A percentile compares a stretch with the other conserved stretches of the same genome.
These are phyloP conservation scores for Chamaenerion angustifolium DNA, from an alignment of 345 rosid species.

Conservation along the genomic window DNA sequence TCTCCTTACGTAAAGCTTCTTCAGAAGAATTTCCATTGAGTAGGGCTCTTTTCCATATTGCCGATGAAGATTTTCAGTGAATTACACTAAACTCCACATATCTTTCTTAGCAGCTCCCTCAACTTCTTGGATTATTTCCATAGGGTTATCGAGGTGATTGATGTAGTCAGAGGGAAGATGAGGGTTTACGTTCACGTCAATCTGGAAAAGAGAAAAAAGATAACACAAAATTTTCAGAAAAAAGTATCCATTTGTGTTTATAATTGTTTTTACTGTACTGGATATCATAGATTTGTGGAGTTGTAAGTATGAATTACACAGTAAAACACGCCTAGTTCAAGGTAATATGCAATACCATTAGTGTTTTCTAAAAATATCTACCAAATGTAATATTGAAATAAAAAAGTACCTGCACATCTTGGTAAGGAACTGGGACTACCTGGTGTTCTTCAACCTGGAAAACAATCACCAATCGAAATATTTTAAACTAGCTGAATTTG, in stretches of 20 bases:
- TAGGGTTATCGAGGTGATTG: slow-evolving; percentile 70
- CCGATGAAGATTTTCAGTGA: slow-evolving; percentile 70
- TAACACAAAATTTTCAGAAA: neutral
- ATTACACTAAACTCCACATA: slow-evolving; percentile 74
- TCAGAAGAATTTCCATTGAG: slow-evolving; percentile 77
- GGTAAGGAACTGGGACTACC: slow-evolving; percentile 52
- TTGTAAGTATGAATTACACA: too few relatives aligned
- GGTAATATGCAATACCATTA: too few relatives aligned
- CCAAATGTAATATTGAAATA: neutral
- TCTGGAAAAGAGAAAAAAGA: slow-evolving; percentile 18
- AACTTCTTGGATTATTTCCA: slow-evolving; percentile 67
- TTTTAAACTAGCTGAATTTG: neutral
- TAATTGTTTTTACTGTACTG: too few relatives aligned
- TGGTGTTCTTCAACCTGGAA: slow-evolving; percentile 82
- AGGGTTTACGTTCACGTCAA: slow-evolving; percentile 67
- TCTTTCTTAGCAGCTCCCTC: slow-evolving; percentile 80
- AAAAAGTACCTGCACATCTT: slow-evolving; percentile 56
- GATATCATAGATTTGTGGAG: too few relatives aligned
- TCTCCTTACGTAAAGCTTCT: slow-evolving; percentile 81
- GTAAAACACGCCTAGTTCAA: too few relatives aligned
- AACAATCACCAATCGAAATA: slow-evolving; percentile 12
- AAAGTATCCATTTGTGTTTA: neutral
- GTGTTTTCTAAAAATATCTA: too few relatives aligned
- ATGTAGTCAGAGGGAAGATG: slow-evolving; percentile 86
- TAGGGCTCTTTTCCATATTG: slow-evolving; percentile 87